These are phyloP conservation scores for Stropharia rugosoannulata DNA, from an alignment of 768 basidiomycete species.

Conservation along the genomic window DNA sequence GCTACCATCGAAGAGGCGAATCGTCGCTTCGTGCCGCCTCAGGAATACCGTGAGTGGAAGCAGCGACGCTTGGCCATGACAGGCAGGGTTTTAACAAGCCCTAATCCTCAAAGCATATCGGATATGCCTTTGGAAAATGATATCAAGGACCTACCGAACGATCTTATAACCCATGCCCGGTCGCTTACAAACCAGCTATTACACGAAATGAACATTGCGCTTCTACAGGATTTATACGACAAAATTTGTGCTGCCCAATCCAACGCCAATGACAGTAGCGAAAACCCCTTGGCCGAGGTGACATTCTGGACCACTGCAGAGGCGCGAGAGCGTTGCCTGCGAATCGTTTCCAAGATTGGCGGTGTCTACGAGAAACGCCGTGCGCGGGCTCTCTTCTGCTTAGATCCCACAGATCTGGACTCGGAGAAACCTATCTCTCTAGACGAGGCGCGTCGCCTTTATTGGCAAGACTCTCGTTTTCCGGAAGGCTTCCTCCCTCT, in stretches of 20 bases:
- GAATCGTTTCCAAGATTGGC: constrained; percentile 82
- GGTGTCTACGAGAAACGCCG: constrained; percentile 66
- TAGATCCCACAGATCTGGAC: neutral
- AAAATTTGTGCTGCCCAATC: constrained; percentile 26
- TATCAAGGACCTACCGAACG: constrained; percentile 30
- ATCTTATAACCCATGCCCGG: constrained; percentile 58
- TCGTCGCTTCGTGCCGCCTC: constrained; percentile 60
- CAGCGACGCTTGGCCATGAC: constrained; percentile 25
- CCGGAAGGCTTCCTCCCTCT: constrained; percentile 51
- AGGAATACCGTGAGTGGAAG: constrained; percentile 63
- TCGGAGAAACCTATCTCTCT: constrained; percentile 9
- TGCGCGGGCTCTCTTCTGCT: constrained; percentile 57
- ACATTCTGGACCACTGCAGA: constrained; percentile 83
- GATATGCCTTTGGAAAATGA: constrained; percentile 21
- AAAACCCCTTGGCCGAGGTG: constrained; percentile 22
- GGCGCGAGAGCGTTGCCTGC: constrained; percentile 67
- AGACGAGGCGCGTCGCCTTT: constrained; percentile 38
- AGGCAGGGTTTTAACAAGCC: constrained; percentile 4
- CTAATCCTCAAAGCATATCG: neutral
- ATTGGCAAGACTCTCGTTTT: constrained; percentile 68
- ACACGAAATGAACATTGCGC: constrained; percentile 67
- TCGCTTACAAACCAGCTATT: constrained; percentile 70
- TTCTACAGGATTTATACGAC: constrained; percentile 63
- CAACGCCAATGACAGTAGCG: neutral
- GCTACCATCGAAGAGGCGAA: constrained; percentile 53